Evolutionary conservation across 176 grass and related monocot species (phyloP).

Genomic region (Rhynchospora breviuscula): DNA sequence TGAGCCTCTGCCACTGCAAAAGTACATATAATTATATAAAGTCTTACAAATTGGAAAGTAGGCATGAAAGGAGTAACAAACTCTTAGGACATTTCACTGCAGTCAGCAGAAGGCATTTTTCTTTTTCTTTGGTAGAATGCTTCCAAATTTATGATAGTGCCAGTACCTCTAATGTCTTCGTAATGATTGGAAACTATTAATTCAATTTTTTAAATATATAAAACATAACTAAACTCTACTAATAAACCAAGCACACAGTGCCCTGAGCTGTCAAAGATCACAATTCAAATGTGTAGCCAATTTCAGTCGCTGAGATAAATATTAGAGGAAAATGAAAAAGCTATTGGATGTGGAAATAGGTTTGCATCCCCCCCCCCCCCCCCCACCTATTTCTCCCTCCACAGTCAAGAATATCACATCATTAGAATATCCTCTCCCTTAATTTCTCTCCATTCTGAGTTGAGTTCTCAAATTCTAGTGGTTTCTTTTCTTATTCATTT

Average conservation of each 20-base stretch:
- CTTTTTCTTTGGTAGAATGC: not conserved
- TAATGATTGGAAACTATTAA: not conserved
- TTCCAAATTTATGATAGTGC: not conserved
- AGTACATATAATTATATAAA: not conserved
- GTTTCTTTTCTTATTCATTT: not conserved
- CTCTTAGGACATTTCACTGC: not conserved
- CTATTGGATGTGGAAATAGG: not conserved
- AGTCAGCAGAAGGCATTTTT: constrained; percentile 16
- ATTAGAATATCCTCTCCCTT: no score
- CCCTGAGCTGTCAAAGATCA: not conserved
- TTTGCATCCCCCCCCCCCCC: no score
- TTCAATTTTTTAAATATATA: not conserved
- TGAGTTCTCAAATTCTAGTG: not conserved
- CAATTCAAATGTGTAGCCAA: not conserved
- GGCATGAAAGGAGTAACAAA: not conserved
- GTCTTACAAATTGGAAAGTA: not conserved
- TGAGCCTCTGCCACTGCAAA: constrained; percentile 21
- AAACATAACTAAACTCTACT: not conserved
- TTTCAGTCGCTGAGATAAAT: not conserved
- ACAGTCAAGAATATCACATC: no score
- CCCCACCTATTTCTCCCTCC: no score
- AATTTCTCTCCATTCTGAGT: no score
- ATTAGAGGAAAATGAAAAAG: not conserved
- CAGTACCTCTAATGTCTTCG: not conserved
- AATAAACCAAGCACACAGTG: not conserved